Base-by-base conservation (phyloP, 2,329 filamentous ascomycete species). In the Hirsutella minnesotensis region DNA sequence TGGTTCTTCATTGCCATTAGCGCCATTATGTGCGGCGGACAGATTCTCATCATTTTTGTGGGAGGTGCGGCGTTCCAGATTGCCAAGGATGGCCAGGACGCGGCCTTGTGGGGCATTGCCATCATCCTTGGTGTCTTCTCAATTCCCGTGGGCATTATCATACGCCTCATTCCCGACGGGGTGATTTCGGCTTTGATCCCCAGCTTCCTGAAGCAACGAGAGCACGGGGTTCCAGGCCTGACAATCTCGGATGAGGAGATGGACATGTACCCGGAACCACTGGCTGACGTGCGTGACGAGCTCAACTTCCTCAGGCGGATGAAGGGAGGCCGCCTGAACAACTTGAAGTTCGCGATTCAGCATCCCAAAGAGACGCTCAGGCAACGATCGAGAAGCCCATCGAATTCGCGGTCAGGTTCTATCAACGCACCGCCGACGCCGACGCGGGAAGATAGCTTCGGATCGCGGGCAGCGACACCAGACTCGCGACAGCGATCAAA, bases 1-100 rank as follows among this genome's bases (percentile, higher is more conserved):
- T 83, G 74, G 66, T 94, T 94, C 72, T 96, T 96, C 67, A 75
- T 94, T 31, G 75, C 66, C 33, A 95, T 96, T 62, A 88, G 88
- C 65, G 56, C 72, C 46, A 72, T 94, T 60, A 95, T 96, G 83
- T 79, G 90, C 51, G 89, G 79, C 49, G 87, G 86, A 19, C 90
- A 96, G 59, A 69, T 92, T 21, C 74, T 95, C 62, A 96, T 96
- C 58, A 76, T 95, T 54, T 92, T 86, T 55, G 77, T 95, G 40
- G 90, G 90, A 49, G 85, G 86, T 27, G 65, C 69, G 9, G 86
- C 89, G 2, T 94, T 96, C 69, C 76, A 77, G 40, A 87, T 94
- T 47, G 72, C 71, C 2, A 47, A 58, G 1, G 65, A 20, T 3
- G 18, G 69, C 1, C 70, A 63, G 9, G 71, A 95, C 51, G 80